Base-by-base conservation (phyloP, 2,329 filamentous ascomycete species). In the Aspergillus amoenus region DNA sequence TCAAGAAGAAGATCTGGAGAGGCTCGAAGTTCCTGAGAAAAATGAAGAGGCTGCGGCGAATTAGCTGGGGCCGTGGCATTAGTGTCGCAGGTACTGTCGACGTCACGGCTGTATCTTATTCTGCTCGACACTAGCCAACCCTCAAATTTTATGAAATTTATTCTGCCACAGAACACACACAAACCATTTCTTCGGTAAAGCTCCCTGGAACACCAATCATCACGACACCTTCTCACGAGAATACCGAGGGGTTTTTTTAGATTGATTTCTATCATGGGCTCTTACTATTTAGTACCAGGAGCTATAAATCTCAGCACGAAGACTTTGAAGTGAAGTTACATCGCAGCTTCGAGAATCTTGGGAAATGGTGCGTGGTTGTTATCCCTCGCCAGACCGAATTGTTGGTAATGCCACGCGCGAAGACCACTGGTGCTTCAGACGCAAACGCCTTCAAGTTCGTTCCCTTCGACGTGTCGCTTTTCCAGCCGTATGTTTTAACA, bases 11-110 rank as follows among this genome's bases (percentile, higher is more conserved):
- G 57, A 61, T 61, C 59, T 57, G 58, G 55, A 61, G 55, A 61
- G 56, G 52, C 48, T 53, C 44, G 52, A 61, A 59, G 59, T 61
- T 59, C 56, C 56, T 59, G 56, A 70, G 66, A 62, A 60, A 61
- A 60, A 57, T 55, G 57, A 60, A 57, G 55, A 57, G 57, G 57
- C 55, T 56, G 57, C 55, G 57, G 61, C 63, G 59, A 65, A 64
- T 71, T 64, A 61, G 59, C 56, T 65, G 64, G 61, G 66, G 60
- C n/a, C 64, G 69, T 72, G 70, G 68, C 66, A 70, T 52, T 71
- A 69, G 47, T 57, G 45, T 21, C 39, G 15, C 2, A 15, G 42
- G 52, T 60, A 58, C 59, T 52, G 60, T 61, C 62, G 59, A 57
- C 52, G 49, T 37, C 37, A 34, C 46, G 30, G 9, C 22, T 17